Evolutionary conservation across 2,329 filamentous ascomycete species (phyloP), one percentile per base, ranked within the genome.

Genomic region (Penicillium thymicola): DNA sequence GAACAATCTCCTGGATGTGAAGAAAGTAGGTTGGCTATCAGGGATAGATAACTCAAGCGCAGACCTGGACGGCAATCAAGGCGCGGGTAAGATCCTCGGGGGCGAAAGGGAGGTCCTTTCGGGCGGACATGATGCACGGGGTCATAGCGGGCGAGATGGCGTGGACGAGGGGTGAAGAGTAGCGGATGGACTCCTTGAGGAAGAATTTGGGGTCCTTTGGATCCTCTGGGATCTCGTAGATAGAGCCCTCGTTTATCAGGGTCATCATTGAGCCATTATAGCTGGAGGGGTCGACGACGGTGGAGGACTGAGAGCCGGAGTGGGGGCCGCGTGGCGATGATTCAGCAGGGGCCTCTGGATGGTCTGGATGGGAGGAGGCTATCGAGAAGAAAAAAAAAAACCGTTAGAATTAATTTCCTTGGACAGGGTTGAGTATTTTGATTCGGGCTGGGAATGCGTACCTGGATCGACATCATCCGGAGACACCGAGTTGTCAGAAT

Each of bases 41-140:
- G 54, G 41, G 14, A 45, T 32, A 18, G 28, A 25, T 13, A 18
- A 47, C 34, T 54, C 30, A 54, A 8, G 58, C 62, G 62, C 66
- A 71, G 53, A 74, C 65, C 57, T 70, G 69, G 49, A 75, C 67
- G 50, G 72, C 70, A 62, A 66, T 68, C 68, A 75, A 68, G 57
- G 73, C 73, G 53, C 70, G 68, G 28, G 67, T 61, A 61, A 75
- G 63, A 59, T 75, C 70, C 7, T 75, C 69, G 9, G 73, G 70
- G 16, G 67, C 57, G 48, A 75, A 73, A 4, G 72, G 70, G 46
- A 68, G 60, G 9, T 63, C 61, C 42, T 63, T 67, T 37, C 67
- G 67, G 41, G 62, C 57, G 9, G 67, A 61, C 43, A 66, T 54
- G 16, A 58, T 42, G 34, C 54, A 55, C 21, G 63, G 63, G 23